phyloP scores from a whole-genome alignment of 1,284 basidiomycete species.

The Meira miltonrushii region DNA sequence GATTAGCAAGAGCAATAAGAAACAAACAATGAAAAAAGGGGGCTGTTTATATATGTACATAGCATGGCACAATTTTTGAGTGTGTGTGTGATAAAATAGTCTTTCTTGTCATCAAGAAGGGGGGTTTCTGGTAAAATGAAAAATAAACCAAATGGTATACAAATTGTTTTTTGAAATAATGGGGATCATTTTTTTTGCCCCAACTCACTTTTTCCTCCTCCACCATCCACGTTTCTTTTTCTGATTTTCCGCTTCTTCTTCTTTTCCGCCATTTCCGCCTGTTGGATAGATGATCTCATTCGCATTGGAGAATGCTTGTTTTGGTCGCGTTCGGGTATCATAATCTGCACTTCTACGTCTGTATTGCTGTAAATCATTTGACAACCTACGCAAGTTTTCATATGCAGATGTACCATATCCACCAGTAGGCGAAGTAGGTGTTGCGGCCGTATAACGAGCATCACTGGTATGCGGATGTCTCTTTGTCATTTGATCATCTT shows the following conservation, averaged over 20 bases:
- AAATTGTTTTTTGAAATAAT: too few relatives aligned
- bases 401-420: too few relatives aligned
- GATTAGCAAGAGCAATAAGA: background rate
- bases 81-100: too few relatives aligned
- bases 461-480: background rate
- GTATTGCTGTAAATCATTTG: too few relatives aligned
- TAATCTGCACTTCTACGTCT: too few relatives aligned
- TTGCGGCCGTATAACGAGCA: background rate
- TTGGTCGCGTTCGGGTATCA: too few relatives aligned
- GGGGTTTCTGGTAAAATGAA: background rate
- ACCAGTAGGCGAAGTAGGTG: background rate
- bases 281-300: too few relatives aligned
- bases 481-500: too few relatives aligned
- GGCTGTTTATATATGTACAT: background rate
- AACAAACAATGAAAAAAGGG: background rate
- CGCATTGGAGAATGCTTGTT: too few relatives aligned
- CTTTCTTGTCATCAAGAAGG: background rate
- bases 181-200: background rate
- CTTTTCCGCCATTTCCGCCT: background rate
- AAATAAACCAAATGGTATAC: background rate
- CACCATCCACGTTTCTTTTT: background rate
- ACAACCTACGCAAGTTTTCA: too few relatives aligned
- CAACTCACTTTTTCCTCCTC: background rate
- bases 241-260: background rate
- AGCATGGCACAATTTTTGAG: too few relatives aligned